These are phyloP conservation scores for Alectoria sarmentosa DNA, from an alignment of 495 filamentous ascomycete species.

Conservation along the genomic window DNA sequence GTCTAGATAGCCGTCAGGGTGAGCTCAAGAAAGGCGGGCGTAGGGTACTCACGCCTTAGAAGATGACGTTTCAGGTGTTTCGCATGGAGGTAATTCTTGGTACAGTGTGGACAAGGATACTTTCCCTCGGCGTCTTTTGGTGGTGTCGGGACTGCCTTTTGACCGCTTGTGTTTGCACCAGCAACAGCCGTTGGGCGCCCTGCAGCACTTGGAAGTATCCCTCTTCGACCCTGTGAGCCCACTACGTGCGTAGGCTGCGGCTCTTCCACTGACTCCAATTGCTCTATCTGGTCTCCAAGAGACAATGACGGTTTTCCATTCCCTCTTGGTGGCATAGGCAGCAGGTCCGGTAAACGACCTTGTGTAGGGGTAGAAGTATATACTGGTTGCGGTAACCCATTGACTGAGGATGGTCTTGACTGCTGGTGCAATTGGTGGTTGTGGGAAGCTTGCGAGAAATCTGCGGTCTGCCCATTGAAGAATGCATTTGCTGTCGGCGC, in stretches of 20 bases:
- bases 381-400: neutral
- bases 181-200: constrained; percentile 63
- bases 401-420: constrained; percentile 6
- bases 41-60: constrained; percentile 71
- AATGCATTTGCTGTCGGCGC: constrained; percentile 18
- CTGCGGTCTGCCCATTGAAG: neutral
- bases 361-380: constrained; percentile 16
- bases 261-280: constrained; percentile 28
- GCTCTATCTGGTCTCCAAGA: constrained; percentile 1
- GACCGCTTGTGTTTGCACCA: constrained; percentile 39
- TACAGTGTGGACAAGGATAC: constrained; percentile 94
- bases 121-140: constrained; percentile 94
- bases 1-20: constrained; percentile 46
- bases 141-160: constrained; percentile 72
- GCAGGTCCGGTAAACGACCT: constrained; percentile 17
- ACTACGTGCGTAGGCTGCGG: constrained; percentile 79
- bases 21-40: constrained; percentile 21
- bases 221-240: constrained; percentile 81
- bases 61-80: constrained; percentile 97
- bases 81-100: constrained; percentile 93
- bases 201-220: constrained; percentile 83
- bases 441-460: constrained; percentile 8
- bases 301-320: neutral
- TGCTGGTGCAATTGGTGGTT: neutral
- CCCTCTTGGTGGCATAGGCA: constrained; percentile 15